Percentiles rank a stretch among this genome's conserved stretches.
Evolutionary conservation across 164 flowering plant species (phyloP).

Genomic region (Aristolochia fimbriata): DNA sequence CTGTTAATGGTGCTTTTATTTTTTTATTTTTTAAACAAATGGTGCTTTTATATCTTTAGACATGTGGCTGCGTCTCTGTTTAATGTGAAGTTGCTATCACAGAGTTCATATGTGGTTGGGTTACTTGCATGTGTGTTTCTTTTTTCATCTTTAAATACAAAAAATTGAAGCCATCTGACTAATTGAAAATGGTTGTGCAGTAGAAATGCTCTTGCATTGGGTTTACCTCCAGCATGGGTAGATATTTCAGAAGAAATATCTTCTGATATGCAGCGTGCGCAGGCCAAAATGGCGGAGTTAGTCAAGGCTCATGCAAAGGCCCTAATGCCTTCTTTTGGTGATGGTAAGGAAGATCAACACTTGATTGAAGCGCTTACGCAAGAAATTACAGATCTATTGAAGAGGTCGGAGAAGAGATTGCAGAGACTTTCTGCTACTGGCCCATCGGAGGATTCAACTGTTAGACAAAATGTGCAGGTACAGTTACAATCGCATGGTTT

Average conservation of each 20-base stretch:
- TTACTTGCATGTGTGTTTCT: no score
- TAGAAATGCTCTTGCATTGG: constrained; percentile 63
- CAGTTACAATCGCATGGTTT: not conserved
- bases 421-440: constrained; percentile 64
- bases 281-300: constrained; percentile 70
- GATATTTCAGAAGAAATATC: constrained; percentile 90
- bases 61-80: no score
- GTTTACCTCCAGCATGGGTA: constrained; percentile 98
- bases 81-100: no score
- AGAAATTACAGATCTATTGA: constrained; percentile 70
- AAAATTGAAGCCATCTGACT: no score
- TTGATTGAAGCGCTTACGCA: constrained; percentile 72
- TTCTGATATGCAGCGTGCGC: constrained; percentile 60
- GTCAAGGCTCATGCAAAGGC: constrained; percentile 87
- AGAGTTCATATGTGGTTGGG: no score
- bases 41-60: no score
- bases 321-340: constrained; percentile 92
- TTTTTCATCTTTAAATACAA: no score
- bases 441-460: constrained; percentile 82
- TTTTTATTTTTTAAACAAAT: no score
- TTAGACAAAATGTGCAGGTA: constrained; percentile 94
- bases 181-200: constrained; percentile 28
- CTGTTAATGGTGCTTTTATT: no score
- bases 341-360: constrained; percentile 80
- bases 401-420: constrained; percentile 70